phyloP scores from a whole-genome alignment of 2,329 filamentous ascomycete genomes.

The Fusarium xyrophilum region DNA sequence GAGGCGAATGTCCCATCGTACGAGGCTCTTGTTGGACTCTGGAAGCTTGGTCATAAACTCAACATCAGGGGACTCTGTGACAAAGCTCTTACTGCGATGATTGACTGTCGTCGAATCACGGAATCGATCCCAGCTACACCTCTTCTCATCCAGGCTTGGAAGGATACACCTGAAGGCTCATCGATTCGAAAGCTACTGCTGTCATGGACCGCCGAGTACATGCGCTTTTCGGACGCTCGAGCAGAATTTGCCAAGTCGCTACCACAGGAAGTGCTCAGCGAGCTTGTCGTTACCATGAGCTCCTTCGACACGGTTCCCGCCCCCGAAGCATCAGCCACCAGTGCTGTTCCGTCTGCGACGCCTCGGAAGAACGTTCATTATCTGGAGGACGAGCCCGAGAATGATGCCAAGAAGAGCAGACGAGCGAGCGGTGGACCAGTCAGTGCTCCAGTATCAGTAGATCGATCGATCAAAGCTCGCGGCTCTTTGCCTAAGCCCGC shows the following conservation, averaged over 20 bases:
- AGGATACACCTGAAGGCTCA: constrained; percentile 66
- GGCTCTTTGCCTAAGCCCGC: constrained; percentile 46
- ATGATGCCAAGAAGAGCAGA: constrained; percentile 54
- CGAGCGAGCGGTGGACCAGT: constrained; percentile 43
- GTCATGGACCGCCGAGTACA: constrained; percentile 69
- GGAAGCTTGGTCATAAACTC: constrained; percentile 62
- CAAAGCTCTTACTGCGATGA: constrained; percentile 63
- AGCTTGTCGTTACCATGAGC: constrained; percentile 69
- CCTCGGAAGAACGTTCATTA: constrained; percentile 58
- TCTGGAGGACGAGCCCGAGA: constrained; percentile 53
- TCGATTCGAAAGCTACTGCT: constrained; percentile 65
- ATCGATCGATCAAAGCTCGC: constrained; percentile 40
- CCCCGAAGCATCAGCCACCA: constrained; percentile 37
- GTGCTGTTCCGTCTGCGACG: constrained; percentile 27
- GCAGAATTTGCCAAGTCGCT: constrained; percentile 66
- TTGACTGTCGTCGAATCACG: constrained; percentile 60
- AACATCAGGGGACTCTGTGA: constrained; percentile 63
- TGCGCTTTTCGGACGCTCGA: constrained; percentile 62
- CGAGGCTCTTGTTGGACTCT: constrained; percentile 61
- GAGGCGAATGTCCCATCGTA: constrained; percentile 56
- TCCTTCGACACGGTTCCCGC: constrained; percentile 54
- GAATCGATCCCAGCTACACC: constrained; percentile 64
- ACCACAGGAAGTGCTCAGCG: constrained; percentile 67
- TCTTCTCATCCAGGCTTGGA: constrained; percentile 67
- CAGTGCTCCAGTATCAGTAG: constrained; percentile 20